Evolutionary conservation across 2,329 filamentous ascomycete genomes (phyloP).

Genomic region (Fusarium liriodendri): DNA sequence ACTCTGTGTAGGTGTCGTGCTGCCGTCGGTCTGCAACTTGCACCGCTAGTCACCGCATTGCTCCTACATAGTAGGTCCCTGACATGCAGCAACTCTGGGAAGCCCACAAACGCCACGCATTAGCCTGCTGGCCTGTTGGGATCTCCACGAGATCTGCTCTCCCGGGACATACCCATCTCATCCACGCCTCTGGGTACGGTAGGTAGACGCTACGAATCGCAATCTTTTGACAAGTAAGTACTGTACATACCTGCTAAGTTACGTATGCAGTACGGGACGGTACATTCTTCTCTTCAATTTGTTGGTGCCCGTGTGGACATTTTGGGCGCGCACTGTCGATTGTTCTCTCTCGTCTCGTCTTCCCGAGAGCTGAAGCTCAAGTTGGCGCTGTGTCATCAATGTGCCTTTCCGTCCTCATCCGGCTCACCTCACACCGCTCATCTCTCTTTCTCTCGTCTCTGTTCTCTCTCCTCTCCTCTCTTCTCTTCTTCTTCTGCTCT

Average conservation of each 20-base stretch:
- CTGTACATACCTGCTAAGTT: neutral
- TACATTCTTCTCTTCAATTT: neutral
- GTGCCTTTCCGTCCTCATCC: conserved; percentile 19
- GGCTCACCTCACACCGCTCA: conserved; percentile 34
- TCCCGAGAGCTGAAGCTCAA: conserved; percentile 22
- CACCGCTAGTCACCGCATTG: conserved; percentile 7
- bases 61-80: conserved; percentile 13
- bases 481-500: conserved; percentile 11
- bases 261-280: conserved; percentile 1
- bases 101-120: conserved; percentile 40
- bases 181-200: conserved; percentile 17
- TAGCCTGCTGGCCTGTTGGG: conserved; percentile 33
- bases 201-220: conserved; percentile 10
- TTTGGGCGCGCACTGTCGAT: neutral
- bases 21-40: conserved; percentile 17
- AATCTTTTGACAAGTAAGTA: conserved; percentile 12
- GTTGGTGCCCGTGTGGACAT: neutral
- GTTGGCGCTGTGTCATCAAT: conserved; percentile 24
- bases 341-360: neutral
- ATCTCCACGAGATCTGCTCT: conserved; percentile 42
- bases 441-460: conserved; percentile 6
- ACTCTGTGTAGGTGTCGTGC: neutral
- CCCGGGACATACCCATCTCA: conserved; percentile 16
- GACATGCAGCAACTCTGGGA: conserved; percentile 24
- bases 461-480: conserved; percentile 21